These are phyloP conservation scores for Purpureocillium takamizusanense DNA, from an alignment of 2,329 filamentous ascomycete species.

Conservation along the genomic window DNA sequence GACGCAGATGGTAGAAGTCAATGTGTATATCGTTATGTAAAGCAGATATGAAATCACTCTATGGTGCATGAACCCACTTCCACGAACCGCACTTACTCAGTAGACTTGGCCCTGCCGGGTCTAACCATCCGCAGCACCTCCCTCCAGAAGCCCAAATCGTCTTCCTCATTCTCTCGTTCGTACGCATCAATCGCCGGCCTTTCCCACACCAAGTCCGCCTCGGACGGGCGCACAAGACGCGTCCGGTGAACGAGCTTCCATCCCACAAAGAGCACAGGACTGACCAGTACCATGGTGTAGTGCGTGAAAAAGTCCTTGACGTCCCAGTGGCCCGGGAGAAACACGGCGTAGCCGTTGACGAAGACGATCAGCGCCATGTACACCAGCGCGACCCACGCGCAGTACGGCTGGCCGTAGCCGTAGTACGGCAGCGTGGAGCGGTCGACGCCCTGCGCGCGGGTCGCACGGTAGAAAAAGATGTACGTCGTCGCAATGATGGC, in stretches of 20 bases:
- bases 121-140: slow-evolving; percentile 38
- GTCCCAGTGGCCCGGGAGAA: slow-evolving; percentile 31
- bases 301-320: slow-evolving; percentile 39
- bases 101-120: too few species aligned
- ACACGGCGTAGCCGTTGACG: slow-evolving; percentile 45
- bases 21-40: too few species aligned
- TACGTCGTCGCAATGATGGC: slow-evolving; percentile 40
- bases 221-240: slow-evolving; percentile 37
- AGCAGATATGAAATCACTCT: too few species aligned
- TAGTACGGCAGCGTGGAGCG: slow-evolving; percentile 45
- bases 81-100: too few species aligned
- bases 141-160: slow-evolving; percentile 42
- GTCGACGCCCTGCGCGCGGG: slow-evolving; percentile 39
- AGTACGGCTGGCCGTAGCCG: slow-evolving; percentile 48
- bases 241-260: slow-evolving; percentile 58
- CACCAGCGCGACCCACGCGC: slow-evolving; percentile 33
- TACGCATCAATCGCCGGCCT: slow-evolving; percentile 47
- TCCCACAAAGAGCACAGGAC: slow-evolving; percentile 39
- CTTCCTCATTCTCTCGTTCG: slow-evolving; percentile 39
- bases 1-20: too few species aligned
- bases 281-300: slow-evolving; percentile 47
- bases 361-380: slow-evolving; percentile 32
- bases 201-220: slow-evolving; percentile 53
- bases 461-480: slow-evolving; percentile 38
- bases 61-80: too few species aligned